Evolutionary conservation across 371 early-diverging fungal genomes (phyloP), one percentile per base, ranked within the genome.

Genomic region (Blastocladiella emersonii): DNA sequence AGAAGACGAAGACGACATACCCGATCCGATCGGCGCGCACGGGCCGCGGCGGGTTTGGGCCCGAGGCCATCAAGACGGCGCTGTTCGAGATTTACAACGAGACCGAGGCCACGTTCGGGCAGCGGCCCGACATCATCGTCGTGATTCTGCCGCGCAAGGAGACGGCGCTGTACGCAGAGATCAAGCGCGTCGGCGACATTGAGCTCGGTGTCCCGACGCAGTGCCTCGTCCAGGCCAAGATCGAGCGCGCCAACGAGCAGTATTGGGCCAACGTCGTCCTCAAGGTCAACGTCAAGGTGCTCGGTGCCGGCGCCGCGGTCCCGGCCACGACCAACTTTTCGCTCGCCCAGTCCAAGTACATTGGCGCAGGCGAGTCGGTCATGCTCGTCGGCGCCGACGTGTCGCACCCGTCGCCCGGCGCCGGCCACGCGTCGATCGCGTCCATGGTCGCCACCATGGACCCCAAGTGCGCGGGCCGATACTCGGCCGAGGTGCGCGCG

Each of bases 101-200:
- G 34, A 86, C 87, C 57, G 85, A 85, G 64, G 73, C 79, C 68
- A 75, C 78, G 2, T 60, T 39, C 30, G 8, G 70, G 30, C 13
- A 25, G 27, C 65, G 79, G 57, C 89, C 91, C 27, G 90, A 92
- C 74, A 65, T 92, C 34, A 68, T 91, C 39, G 66, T 91, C 41
- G 89, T 92, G 72, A 79, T 96, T 61, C 71, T 96, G 56, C 89
- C 90, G 56, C 86, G 25, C 37, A 32, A 37, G 37, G 8, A 8
- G 37, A 36, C 25, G 21, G 84, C 81, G 3, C 71, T 93, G 5
- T 99, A 99, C 73, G 90, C 91, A 61, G 91, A 93, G 66, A 88
- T 98, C 68, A 99, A 99, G 80, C 82, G 93, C 39, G 82, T 91
- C 37, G 84, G 89, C 35, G 98, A 99, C 72, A 94, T 93, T 2